Evolutionary conservation across 2,329 filamentous ascomycete species (phyloP).

Genomic region (Aaosphaeria arxii): DNA sequence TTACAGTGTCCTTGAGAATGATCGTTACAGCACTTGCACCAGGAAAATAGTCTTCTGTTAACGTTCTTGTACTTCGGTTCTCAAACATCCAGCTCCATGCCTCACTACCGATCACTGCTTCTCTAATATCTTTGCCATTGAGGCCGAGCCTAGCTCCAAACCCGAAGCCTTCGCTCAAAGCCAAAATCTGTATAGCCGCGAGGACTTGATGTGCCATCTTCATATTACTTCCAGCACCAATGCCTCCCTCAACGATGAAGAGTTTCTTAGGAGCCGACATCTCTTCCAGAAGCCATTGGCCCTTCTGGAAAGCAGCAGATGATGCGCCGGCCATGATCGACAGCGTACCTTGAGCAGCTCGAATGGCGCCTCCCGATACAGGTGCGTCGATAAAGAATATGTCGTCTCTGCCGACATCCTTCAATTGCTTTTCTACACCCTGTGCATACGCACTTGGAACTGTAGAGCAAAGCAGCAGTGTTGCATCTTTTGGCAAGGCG

Average conservation of each 20-base stretch:
- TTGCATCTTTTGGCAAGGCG: slow-evolving; percentile 55
- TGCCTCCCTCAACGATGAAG: slow-evolving; percentile 51
- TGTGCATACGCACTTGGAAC: slow-evolving; percentile 66
- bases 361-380: slow-evolving; percentile 67
- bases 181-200: slow-evolving; percentile 57
- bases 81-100: slow-evolving; percentile 56
- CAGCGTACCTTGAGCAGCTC: slow-evolving; percentile 68
- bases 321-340: slow-evolving; percentile 71
- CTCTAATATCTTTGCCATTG: slow-evolving; percentile 49
- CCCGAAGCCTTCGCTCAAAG: slow-evolving; percentile 56
- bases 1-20: slow-evolving; percentile 47
- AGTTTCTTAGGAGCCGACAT: slow-evolving; percentile 63
- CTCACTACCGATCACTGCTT: slow-evolving; percentile 47
- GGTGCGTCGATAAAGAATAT: slow-evolving; percentile 68
- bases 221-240: slow-evolving; percentile 54
- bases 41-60: slow-evolving; percentile 50
- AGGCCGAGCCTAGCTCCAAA: slow-evolving; percentile 54
- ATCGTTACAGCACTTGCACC: slow-evolving; percentile 44
- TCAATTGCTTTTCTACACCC: slow-evolving; percentile 57
- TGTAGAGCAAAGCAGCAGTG: slow-evolving; percentile 67
- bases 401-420: slow-evolving; percentile 56
- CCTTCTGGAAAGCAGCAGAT: slow-evolving; percentile 56
- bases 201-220: slow-evolving; percentile 60
- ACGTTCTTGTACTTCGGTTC: slow-evolving; percentile 53
- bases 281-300: slow-evolving; percentile 57